phyloP scores from a whole-genome alignment of 2,329 filamentous ascomycete genomes.

The Pseudonectria buxi region DNA sequence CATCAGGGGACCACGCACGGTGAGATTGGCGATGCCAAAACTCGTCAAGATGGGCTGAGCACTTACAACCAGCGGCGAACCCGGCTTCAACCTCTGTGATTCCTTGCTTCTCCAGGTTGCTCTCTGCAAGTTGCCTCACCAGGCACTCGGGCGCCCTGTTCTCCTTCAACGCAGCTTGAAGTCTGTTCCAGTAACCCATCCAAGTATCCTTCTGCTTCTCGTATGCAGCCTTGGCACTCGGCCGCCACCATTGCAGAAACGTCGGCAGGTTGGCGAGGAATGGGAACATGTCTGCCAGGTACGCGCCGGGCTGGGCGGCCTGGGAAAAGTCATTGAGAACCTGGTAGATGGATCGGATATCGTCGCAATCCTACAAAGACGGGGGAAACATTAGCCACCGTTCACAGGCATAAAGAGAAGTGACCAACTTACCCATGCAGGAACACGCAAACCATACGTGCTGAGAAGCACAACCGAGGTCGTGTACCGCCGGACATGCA shows the following conservation, averaged over 20 bases:
- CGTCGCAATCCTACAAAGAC: slow-evolving; percentile 2
- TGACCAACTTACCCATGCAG: slow-evolving; percentile 3
- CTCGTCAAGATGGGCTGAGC: background rate
- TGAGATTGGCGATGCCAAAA: background rate
- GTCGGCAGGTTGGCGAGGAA: slow-evolving; percentile 1
- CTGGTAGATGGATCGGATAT: slow-evolving; percentile 2
- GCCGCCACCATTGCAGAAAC: slow-evolving; percentile 7
- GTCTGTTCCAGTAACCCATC: slow-evolving; percentile 6
- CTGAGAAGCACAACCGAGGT: slow-evolving; percentile 5
- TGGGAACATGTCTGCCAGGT: slow-evolving; percentile 4
- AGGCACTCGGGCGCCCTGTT: slow-evolving; percentile 4
- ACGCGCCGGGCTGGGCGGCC: slow-evolving; percentile 2
- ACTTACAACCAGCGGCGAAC: slow-evolving; percentile 5
- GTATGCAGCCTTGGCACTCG: slow-evolving; percentile 1
- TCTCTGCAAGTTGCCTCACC: slow-evolving; percentile 1
- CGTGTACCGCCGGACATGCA: slow-evolving; percentile 6
- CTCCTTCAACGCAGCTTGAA: slow-evolving; percentile 1
- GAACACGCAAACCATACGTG: slow-evolving; percentile 6
- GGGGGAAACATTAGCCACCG: slow-evolving; percentile 13
- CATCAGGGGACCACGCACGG: too few relatives aligned
- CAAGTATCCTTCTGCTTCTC: slow-evolving; percentile 4
- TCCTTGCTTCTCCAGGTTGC: slow-evolving; percentile 7
- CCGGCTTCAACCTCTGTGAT: slow-evolving; percentile 5
- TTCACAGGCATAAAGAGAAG: background rate
- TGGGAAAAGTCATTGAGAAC: slow-evolving; percentile 4